Conservation (phyloP, 805 yeast genomes). For the Torulaspora gathmanii region DNA sequence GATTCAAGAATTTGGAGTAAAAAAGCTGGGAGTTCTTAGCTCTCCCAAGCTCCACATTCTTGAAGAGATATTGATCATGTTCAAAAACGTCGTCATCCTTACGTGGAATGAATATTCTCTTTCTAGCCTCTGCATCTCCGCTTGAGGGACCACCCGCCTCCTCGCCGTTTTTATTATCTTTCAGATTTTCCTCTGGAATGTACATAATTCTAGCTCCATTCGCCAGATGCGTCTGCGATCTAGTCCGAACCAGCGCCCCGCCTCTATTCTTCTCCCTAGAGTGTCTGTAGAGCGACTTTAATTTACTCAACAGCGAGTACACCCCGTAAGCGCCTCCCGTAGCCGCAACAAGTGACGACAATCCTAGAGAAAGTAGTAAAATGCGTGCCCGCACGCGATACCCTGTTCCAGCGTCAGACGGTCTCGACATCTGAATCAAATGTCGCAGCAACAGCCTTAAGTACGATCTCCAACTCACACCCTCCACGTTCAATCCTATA, state of each 20-base stretch:
- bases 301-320: slow-evolving; percentile 12
- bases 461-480: slow-evolving; percentile 17
- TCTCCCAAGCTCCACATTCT: slow-evolving; percentile 26
- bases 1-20: slow-evolving; percentile 65
- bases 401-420: slow-evolving; percentile 20
- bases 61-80: slow-evolving; percentile 34
- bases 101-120: slow-evolving; percentile 30
- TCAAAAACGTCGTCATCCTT: slow-evolving; percentile 32
- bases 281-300: slow-evolving; percentile 13
- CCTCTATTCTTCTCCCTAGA: slow-evolving; percentile 8
- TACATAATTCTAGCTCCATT: slow-evolving; percentile 35
- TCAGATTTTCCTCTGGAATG: slow-evolving; percentile 24
- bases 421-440: slow-evolving; percentile 20
- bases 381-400: slow-evolving; percentile 27
- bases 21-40: slow-evolving; percentile 32
- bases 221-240: slow-evolving; percentile 29
- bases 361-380: slow-evolving; percentile 20
- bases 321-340: slow-evolving; percentile 21
- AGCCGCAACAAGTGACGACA: slow-evolving; percentile 17
- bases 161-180: slow-evolving; percentile 10
- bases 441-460: slow-evolving; percentile 19
- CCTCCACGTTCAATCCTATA: slow-evolving; percentile 24
- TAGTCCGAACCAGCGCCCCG: slow-evolving; percentile 23
- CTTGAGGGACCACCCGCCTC: background rate
- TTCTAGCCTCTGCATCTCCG: slow-evolving; percentile 10